phyloP scores from a whole-genome alignment of 106 monocot species.

The Cymbidium sinense region DNA sequence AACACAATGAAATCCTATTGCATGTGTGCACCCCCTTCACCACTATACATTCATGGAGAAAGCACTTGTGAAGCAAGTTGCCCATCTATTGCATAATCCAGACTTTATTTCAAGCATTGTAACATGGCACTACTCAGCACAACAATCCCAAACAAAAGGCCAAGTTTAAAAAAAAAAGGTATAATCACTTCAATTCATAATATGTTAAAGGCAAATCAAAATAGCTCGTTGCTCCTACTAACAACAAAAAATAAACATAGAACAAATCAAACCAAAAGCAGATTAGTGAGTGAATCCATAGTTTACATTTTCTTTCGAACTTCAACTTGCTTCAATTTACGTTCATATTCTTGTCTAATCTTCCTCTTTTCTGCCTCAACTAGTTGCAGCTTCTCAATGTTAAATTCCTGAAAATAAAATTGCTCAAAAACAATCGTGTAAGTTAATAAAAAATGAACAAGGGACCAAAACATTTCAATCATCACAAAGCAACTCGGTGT shows the following conservation, averaged over 20 bases:
- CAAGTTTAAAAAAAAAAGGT: neutral
- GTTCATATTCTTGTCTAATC: conserved; percentile 81
- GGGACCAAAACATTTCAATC: neutral
- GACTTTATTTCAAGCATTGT: neutral
- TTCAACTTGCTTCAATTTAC: conserved; percentile 96
- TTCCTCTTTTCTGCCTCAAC: conserved; percentile 95
- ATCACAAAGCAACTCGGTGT: neutral
- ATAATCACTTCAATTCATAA: neutral
- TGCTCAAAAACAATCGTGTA: neutral
- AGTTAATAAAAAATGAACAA: neutral
- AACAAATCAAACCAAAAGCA: neutral
- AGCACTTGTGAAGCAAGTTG: neutral
- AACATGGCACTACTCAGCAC: neutral
- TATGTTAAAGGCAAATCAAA: neutral
- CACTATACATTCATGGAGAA: neutral
- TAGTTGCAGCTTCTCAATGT: conserved; percentile 92
- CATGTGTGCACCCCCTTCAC: neutral
- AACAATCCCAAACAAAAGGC: conserved; percentile 3
- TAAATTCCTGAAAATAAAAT: conserved; percentile 66
- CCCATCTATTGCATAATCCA: neutral
- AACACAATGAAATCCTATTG: neutral
- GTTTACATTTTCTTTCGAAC: conserved; percentile 82
- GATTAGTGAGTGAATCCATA: neutral
- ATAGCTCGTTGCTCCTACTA: neutral
- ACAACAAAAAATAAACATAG: neutral